Conservation (phyloP, 164 flowering plant genomes). For the Malania oleifera region DNA sequence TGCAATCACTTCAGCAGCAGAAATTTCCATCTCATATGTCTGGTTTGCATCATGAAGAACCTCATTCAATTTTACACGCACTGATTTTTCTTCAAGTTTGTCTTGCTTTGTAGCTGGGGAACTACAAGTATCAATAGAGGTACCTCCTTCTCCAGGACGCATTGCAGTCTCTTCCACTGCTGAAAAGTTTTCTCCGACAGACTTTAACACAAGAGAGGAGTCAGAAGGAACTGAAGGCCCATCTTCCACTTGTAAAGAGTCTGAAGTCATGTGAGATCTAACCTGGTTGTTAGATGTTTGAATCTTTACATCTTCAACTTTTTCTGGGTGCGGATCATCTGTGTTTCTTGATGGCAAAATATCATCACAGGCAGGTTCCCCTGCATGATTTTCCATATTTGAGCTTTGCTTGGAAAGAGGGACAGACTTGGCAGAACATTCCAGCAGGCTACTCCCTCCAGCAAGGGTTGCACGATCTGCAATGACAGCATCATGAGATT, state of each 20-base stretch:
- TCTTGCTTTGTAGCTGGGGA: constrained; percentile 14
- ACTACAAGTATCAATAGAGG: constrained; percentile 14
- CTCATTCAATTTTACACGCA: constrained; percentile 17
- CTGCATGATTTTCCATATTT: constrained; percentile 12
- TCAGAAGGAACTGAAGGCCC: constrained; percentile 12
- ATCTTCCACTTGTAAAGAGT: constrained; percentile 8
- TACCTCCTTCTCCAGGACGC: constrained; percentile 9
- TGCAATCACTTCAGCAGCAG: constrained; percentile 15
- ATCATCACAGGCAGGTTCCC: constrained; percentile 22
- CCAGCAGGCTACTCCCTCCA: constrained; percentile 19
- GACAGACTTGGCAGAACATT: constrained; percentile 14
- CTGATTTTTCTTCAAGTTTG: constrained; percentile 19
- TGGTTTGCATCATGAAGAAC: constrained; percentile 20
- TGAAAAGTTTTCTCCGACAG: constrained; percentile 19
- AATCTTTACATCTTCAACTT: constrained; percentile 10
- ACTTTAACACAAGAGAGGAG: constrained; percentile 10
- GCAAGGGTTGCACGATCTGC: constrained; percentile 4
- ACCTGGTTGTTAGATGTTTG: constrained; percentile 5
- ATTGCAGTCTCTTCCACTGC: constrained; percentile 15
- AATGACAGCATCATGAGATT: constrained; percentile 11
- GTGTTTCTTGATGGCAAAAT: constrained; percentile 13
- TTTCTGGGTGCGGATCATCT: constrained; percentile 19
- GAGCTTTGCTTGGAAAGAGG: constrained; percentile 14
- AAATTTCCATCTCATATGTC: constrained; percentile 11
- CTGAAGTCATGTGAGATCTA: constrained; percentile 1